Base-by-base conservation (phyloP, 2,329 filamentous ascomycete genomes). In the Alternaria novae-zelandiae region DNA sequence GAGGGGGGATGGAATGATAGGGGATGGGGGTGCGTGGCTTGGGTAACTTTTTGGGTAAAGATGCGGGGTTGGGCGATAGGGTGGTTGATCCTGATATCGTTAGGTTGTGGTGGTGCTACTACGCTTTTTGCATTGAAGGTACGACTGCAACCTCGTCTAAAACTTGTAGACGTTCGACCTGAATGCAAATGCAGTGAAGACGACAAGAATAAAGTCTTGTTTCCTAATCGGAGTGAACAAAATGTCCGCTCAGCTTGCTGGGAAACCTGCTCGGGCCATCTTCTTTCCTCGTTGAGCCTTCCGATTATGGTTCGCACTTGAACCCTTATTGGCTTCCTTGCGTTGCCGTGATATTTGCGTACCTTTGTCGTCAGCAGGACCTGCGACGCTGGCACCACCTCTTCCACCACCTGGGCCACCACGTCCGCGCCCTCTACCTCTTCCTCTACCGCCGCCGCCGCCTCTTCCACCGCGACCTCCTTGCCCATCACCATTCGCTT, bases 301-400 rank as follows among this genome's bases (percentile, higher is more conserved):
- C 25, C 94, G 88, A 78, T 93, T 96, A 77, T 97, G 94, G 76
- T 97, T 97, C 30, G 93, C 94, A 64, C 91, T 85, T 21, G 91
- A 92, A 3, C 90, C 86, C 79, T 97, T 97, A 70, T 89, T 91
- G 25, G 91, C 89, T 75, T 97, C 94, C 77, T 97, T 97, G 66
- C 87, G 86, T 71, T 89, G 86, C 69, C 93, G 86, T 10, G 91
- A 90, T 57, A 84, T 82, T 69, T 93, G 89, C 0, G 91, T 94
- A n/a, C 86, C 87, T 70, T 88, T 88, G n/a, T 92, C 90, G 7
- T 88, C 87, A 1, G 87, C 83, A 1, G 89, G 84, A 0, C 91
- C 90, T 3, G 89, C 87, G 9, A 90, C 89, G 71, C 86, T 89
- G 6, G 79, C 82, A 5, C 81, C 80, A n/a, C 80, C 68, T 46